Evolutionary conservation across 768 basidiomycete species (phyloP).

Genomic region (Suillus tomentosus): DNA sequence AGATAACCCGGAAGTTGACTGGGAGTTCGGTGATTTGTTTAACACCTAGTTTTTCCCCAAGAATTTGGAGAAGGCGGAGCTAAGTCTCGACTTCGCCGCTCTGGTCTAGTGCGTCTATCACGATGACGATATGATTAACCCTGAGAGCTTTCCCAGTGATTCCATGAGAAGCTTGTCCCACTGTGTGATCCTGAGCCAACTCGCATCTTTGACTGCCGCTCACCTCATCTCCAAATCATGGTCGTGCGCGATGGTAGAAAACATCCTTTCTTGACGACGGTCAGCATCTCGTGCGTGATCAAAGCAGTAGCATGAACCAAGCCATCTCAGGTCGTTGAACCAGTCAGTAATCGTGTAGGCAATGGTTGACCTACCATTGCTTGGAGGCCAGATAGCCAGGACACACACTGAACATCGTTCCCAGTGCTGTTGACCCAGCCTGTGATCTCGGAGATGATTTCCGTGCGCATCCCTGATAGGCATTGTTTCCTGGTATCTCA

Average conservation of each 20-base stretch:
- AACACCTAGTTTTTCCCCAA: background rate
- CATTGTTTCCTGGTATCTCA: constrained; percentile 12
- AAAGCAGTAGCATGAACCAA: constrained; percentile 10
- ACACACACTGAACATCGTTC: constrained; percentile 2
- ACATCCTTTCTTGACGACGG: constrained; percentile 12
- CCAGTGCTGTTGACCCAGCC: constrained; percentile 23
- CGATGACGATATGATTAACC: constrained; percentile 18
- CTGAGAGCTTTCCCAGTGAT: constrained; percentile 11
- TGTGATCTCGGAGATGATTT: constrained; percentile 26
- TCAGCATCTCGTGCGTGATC: constrained; percentile 8
- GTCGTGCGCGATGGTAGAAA: constrained; percentile 15
- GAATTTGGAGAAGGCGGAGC: constrained; percentile 15
- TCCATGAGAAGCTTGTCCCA: constrained; percentile 20
- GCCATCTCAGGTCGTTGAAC: background rate
- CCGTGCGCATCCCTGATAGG: constrained; percentile 22
- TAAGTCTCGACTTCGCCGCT: constrained; percentile 12
- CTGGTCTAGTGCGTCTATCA: constrained; percentile 30
- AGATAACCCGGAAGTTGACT: constrained; percentile 7
- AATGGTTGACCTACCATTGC: background rate
- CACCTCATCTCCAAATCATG: background rate
- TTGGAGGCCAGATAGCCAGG: background rate
- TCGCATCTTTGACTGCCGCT: background rate
- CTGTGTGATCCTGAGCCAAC: constrained; percentile 14
- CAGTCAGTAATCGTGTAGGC: constrained; percentile 21
- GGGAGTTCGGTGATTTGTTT: constrained; percentile 11